These are phyloP conservation scores for Bipolaris cookei DNA, from an alignment of 2,329 filamentous ascomycete genomes.

Conservation along the genomic window DNA sequence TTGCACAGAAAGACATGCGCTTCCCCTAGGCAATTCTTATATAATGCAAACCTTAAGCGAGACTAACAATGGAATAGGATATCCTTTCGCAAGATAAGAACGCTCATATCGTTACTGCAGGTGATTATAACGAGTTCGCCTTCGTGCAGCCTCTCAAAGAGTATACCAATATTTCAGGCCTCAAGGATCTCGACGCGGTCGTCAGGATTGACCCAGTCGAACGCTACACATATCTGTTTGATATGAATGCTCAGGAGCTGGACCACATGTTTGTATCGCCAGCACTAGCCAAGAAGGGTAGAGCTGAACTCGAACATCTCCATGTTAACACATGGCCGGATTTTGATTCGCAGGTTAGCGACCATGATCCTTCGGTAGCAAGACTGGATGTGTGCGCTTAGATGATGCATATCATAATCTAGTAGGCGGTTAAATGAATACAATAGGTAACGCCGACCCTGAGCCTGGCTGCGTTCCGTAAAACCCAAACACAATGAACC, in stretches of 20 bases:
- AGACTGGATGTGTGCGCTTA: constrained; percentile 64
- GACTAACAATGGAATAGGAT: constrained; percentile 36
- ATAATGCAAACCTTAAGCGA: neutral
- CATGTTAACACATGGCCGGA: constrained; percentile 74
- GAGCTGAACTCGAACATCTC: constrained; percentile 66
- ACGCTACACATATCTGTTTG: constrained; percentile 74
- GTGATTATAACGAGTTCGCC: constrained; percentile 76
- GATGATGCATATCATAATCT: constrained; percentile 2
- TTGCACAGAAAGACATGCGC: constrained; percentile 22
- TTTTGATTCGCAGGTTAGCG: constrained; percentile 63
- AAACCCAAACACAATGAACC: constrained; percentile 2
- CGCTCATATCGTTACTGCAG: constrained; percentile 66
- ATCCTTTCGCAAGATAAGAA: constrained; percentile 64
- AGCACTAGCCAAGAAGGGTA: constrained; percentile 50
- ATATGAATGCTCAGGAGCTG: constrained; percentile 71
- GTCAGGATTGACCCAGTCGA: constrained; percentile 60
- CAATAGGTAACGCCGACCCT: constrained; percentile 2
- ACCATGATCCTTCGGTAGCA: constrained; percentile 73
- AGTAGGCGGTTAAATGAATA: constrained; percentile 10
- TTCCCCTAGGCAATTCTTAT: neutral
- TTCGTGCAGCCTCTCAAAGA: constrained; percentile 65
- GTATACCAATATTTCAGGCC: constrained; percentile 61
- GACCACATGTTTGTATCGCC: constrained; percentile 73
- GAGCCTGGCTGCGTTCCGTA: neutral
- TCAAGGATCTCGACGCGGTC: constrained; percentile 68